Conservation (phyloP, 306 rosid genomes). For the Dalbergia cultrata region DNA sequence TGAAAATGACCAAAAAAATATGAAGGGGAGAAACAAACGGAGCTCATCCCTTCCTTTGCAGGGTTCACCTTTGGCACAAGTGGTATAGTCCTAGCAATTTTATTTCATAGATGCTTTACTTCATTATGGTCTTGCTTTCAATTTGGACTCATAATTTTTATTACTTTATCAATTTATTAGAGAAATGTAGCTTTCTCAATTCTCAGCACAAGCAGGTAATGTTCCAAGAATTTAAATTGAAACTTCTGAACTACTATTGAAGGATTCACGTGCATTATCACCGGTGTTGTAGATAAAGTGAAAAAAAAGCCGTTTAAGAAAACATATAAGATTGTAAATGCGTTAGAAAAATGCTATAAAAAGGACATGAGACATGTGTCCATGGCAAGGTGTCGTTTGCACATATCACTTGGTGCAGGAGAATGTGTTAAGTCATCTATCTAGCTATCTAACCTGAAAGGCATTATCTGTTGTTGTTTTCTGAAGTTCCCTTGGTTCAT, state of each 20-base stretch:
- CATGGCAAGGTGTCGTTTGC: conserved; percentile 2
- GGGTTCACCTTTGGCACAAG: no score
- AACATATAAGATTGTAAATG: neutral
- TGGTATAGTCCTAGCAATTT: neutral
- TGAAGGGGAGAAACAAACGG: no score
- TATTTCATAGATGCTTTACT: neutral
- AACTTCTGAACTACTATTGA: neutral
- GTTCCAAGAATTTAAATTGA: conserved; percentile 2
- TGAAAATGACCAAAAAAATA: neutral
- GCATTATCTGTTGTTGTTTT: conserved; percentile 54
- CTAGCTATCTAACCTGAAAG: conserved; percentile 61
- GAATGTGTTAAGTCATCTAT: conserved; percentile 34
- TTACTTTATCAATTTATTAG: neutral
- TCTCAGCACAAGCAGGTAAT: neutral
- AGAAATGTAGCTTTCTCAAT: neutral
- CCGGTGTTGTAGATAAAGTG: neutral
- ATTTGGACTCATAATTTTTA: no score
- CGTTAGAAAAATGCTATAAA: neutral
- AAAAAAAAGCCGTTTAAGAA: neutral
- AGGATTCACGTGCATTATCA: neutral
- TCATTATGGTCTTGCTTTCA: neutral
- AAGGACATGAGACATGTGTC: neutral
- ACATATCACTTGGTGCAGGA: neutral
- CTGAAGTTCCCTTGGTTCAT: conserved; percentile 50
- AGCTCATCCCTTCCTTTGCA: no score